Conservation (phyloP, 148 eudicot species). For the Euryodendron excelsum region DNA sequence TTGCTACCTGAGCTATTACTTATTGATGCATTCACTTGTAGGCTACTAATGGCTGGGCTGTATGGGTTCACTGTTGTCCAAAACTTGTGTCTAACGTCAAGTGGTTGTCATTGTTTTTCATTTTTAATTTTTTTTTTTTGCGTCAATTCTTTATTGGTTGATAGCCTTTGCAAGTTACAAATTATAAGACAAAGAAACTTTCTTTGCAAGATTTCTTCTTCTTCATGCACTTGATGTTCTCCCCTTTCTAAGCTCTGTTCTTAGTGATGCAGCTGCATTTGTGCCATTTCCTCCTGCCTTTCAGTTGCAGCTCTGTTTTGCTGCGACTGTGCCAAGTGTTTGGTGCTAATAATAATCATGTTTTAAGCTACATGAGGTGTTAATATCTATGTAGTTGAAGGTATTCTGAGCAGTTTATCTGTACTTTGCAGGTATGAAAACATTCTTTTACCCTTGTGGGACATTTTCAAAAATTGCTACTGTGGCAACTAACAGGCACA, state of each 20-base stretch:
- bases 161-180: constrained; percentile 3
- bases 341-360: background rate
- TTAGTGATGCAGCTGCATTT: background rate
- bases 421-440: constrained; percentile 73
- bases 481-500: constrained; percentile 60
- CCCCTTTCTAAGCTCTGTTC: background rate
- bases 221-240: background rate
- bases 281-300: background rate
- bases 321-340: background rate
- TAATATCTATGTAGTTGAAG: background rate
- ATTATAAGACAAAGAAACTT: background rate
- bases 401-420: constrained; percentile 12
- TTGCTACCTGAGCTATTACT: background rate
- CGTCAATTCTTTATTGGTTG: background rate
- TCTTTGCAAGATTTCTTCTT: background rate
- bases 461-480: constrained; percentile 80
- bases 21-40: background rate
- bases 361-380: background rate
- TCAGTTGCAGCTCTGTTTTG: background rate
- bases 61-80: background rate
- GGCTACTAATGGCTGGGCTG: background rate
- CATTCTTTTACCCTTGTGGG: constrained; percentile 78
- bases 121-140: background rate
- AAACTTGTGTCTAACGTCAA: background rate
- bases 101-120: too few species aligned